Evolutionary conservation across 495 filamentous ascomycete species (phyloP), one percentile per base, ranked within the genome.

Genomic region (Penicillium coffeae): DNA sequence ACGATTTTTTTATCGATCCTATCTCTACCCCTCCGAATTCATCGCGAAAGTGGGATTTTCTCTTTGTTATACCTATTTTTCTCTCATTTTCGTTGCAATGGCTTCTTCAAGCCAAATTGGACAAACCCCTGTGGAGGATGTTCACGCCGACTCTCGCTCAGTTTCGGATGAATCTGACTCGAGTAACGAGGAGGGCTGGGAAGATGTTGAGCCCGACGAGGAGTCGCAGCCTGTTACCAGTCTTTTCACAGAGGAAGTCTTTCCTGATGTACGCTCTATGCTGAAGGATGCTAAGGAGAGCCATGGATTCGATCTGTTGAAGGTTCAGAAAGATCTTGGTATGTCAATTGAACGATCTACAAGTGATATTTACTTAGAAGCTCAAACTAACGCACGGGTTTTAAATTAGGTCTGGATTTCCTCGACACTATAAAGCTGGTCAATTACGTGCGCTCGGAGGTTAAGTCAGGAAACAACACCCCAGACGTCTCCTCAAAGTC

Each of bases 361-460:
- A 4, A 30, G 25, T n/a, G 10, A 30, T 30, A 5, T 10, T 4
- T 5, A 10, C 25, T 30, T 30, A 10, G 25, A 4, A 30, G 10
- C 10, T 13, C 4, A 18, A 27, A 38, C 32, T 34, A 20, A 47
- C 47, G n/a, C 27, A 15, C 33, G 9, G 12, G 12, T 33, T 5
- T 15, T 36, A 15, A 41, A 12, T 4, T 41, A 87, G 83, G 69
- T 27, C 71, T 96, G 38, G 90, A 96, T 51, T 95, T 95, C 59
- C 79, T 93, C 50, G 86, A 77, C 7, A 84, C 75, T 42, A 83
- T 96, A 49, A 94, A 89, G 65, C 70, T 96, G 10, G 81, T 96
- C 55, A 97, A 96, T 64, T 93, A 85, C 51, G 79, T 89, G 38
- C 84, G 86, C 5, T 62, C 73, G 7, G 59, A 78, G 50, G 76